Percentiles rank a stretch among this genome's conserved stretches.
Conservation (phyloP, 352 stramenopile genomes). For the Hyaloperonospora arabidopsidis region DNA sequence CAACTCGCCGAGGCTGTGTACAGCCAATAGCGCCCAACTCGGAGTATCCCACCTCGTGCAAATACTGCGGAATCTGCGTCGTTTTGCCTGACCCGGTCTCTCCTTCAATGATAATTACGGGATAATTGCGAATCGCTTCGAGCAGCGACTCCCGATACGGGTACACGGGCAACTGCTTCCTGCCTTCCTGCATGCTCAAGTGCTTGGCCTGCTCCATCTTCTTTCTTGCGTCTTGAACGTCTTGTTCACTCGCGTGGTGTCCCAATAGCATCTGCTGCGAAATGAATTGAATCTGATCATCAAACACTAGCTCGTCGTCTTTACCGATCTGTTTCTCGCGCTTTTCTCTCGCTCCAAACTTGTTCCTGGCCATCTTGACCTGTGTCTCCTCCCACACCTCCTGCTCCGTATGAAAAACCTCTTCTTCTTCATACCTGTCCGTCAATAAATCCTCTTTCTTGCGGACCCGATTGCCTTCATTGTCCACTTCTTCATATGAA, state of each 20-base stretch:
- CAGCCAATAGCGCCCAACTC: constrained; percentile 94
- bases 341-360: constrained; percentile 69
- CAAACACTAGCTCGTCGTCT: constrained; percentile 96
- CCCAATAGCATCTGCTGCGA: constrained; percentile 84
- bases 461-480: constrained; percentile 81
- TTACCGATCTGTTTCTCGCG: constrained; percentile 37
- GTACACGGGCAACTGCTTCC: constrained; percentile 96
- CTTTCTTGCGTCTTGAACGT: constrained; percentile 56
- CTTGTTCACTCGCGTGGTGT: constrained; percentile 75
- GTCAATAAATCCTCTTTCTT: constrained; percentile 91
- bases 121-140: constrained; percentile 93
- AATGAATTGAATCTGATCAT: constrained; percentile 99
- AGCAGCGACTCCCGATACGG: constrained; percentile 97
- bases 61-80: constrained; percentile 98
- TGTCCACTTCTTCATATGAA: constrained; percentile 90
- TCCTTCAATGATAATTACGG: constrained; percentile 79
- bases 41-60: constrained; percentile 95
- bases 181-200: constrained; percentile 91
- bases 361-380: constrained; percentile 79
- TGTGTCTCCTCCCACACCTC: constrained; percentile 97
- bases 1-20: constrained; percentile 93
- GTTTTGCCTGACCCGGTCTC: constrained; percentile 97
- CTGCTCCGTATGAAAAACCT: constrained; percentile 94
- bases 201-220: constrained; percentile 81
- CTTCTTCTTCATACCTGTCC: constrained; percentile 89